Evolutionary conservation across 345 rosid genomes (phyloP).

Genomic region (Salix suchowensis): DNA sequence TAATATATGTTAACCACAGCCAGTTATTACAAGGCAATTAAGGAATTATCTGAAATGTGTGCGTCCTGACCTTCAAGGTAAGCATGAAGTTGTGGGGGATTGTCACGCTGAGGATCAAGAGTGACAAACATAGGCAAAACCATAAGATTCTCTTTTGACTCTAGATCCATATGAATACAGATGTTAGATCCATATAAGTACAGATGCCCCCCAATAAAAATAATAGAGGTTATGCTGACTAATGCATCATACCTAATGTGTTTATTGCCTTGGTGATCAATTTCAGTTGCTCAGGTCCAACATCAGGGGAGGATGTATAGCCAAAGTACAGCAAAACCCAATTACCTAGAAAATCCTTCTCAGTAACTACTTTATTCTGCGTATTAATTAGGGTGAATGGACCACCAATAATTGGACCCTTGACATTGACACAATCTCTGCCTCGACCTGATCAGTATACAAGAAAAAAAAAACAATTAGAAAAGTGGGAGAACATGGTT

Average conservation of each 20-base stretch:
- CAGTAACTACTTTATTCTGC: constrained; percentile 48
- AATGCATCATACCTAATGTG: constrained; percentile 52
- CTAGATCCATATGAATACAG: constrained; percentile 37
- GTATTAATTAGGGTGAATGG: constrained; percentile 65
- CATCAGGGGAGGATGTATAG: constrained; percentile 87
- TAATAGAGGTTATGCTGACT: background rate
- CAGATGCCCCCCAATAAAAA: background rate
- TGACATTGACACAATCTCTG: constrained; percentile 16
- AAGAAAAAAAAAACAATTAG: background rate
- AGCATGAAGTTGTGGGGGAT: constrained; percentile 61
- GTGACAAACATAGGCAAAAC: constrained; percentile 78
- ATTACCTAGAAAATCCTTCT: constrained; percentile 53
- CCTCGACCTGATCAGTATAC: constrained; percentile 38
- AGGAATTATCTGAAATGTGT: background rate
- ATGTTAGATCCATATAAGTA: constrained; percentile 22
- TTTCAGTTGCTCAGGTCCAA: constrained; percentile 73
- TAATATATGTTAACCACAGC: constrained; percentile 7
- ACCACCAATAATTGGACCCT: constrained; percentile 76
- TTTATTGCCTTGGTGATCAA: constrained; percentile 61
- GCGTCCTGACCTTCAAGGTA: constrained; percentile 64
- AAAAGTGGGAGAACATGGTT: background rate
- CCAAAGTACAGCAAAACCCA: constrained; percentile 91
- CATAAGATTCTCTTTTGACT: constrained; percentile 44
- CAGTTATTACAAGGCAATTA: background rate
- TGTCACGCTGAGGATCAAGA: constrained; percentile 87